phyloP scores from a whole-genome alignment of 177 flowering plant species.

The Telopea speciosissima region DNA sequence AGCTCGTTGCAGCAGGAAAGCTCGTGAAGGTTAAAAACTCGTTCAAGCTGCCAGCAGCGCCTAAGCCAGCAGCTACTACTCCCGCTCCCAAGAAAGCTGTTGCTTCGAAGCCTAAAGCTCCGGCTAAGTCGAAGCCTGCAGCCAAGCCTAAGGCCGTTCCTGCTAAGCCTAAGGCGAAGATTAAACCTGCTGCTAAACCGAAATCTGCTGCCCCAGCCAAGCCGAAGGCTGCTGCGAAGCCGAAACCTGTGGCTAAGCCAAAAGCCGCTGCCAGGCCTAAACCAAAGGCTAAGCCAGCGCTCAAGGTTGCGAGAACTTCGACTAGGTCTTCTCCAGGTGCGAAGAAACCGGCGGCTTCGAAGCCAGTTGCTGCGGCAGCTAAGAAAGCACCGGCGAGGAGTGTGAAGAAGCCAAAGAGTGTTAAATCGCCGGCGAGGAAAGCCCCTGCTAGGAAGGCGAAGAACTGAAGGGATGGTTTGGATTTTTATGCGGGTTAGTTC shows the following conservation, averaged over 20 bases:
- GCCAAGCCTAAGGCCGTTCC: slow-evolving; percentile 2
- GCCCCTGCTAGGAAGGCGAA: slow-evolving; percentile 22
- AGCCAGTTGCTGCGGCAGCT: slow-evolving; percentile 9
- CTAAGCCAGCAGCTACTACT: slow-evolving; percentile 7
- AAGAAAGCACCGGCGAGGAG: slow-evolving; percentile 20
- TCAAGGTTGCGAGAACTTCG: slow-evolving; percentile 10
- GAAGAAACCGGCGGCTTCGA: slow-evolving; percentile 12
- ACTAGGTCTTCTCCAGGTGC: neutral
- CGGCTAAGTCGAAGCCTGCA: neutral
- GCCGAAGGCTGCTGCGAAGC: slow-evolving; percentile 17
- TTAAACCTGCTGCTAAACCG: slow-evolving; percentile 17
- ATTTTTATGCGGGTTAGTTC: neutral
- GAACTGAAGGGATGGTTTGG: slow-evolving; percentile 12
- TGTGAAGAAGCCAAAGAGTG: slow-evolving; percentile 20
- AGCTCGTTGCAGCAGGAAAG: slow-evolving; percentile 49
- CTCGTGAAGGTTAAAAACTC: slow-evolving; percentile 62
- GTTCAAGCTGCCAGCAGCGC: slow-evolving; percentile 38
- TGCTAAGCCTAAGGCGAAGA: slow-evolving; percentile 7
- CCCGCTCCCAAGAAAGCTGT: neutral
- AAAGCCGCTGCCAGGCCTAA: slow-evolving; percentile 20
- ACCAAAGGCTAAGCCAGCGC: slow-evolving; percentile 15
- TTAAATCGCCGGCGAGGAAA: slow-evolving; percentile 35
- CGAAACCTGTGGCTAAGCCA: slow-evolving; percentile 1
- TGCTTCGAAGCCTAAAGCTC: neutral
- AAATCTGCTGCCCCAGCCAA: slow-evolving; percentile 17